Evolutionary conservation across 495 filamentous ascomycete species (phyloP).

Genomic region (Tuber brumale): DNA sequence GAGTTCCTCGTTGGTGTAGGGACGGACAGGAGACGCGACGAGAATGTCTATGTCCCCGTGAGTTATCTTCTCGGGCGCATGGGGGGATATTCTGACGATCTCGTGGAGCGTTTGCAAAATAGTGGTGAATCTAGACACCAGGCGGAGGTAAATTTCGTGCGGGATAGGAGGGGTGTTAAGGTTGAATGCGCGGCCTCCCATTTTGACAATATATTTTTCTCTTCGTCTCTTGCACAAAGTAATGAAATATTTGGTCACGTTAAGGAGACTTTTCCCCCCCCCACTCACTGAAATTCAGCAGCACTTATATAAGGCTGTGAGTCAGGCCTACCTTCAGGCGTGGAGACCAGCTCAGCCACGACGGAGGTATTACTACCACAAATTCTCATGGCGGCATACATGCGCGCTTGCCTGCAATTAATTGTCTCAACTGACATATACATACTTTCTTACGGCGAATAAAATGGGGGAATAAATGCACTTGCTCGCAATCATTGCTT

Average conservation of each 20-base stretch:
- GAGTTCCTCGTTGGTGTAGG: constrained; percentile 10
- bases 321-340: constrained; percentile 1
- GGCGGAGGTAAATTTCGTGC: constrained; percentile 46
- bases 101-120: constrained; percentile 48
- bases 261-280: not conserved
- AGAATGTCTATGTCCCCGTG: constrained; percentile 60
- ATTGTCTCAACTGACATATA: not conserved
- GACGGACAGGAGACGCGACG: constrained; percentile 44
- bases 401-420: not conserved
- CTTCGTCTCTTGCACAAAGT: not conserved
- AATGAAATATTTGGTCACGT: not conserved
- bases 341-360: not conserved
- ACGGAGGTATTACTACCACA: not conserved
- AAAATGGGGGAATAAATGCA: not conserved
- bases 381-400: not conserved
- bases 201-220: constrained; percentile 33
- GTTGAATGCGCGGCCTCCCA: constrained; percentile 57
- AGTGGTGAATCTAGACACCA: constrained; percentile 44
- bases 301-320: not conserved
- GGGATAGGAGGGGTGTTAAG: constrained; percentile 57
- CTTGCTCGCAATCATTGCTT: not conserved
- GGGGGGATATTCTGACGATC: constrained; percentile 49
- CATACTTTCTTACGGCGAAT: not conserved
- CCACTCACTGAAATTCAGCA: not conserved
- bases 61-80: constrained; percentile 52